These are phyloP conservation scores for Oryza punctata DNA, from an alignment of 176 grass and related monocot species.

Conservation along the genomic window DNA sequence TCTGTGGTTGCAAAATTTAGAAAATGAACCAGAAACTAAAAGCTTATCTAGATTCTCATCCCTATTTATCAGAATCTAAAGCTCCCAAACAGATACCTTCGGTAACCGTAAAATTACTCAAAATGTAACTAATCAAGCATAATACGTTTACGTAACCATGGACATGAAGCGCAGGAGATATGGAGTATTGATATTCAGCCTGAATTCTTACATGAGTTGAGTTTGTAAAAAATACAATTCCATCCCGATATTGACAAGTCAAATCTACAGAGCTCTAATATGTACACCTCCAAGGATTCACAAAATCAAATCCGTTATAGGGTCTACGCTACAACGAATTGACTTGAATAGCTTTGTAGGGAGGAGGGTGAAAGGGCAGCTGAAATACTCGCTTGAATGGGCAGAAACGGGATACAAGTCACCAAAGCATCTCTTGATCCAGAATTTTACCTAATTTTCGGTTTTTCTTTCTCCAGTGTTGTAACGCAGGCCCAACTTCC, in stretches of 20 bases:
- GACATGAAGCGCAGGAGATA: neutral
- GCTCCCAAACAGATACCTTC: no score
- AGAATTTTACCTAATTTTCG: conserved; percentile 15
- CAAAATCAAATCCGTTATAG: conserved; percentile 21
- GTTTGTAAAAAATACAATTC: neutral
- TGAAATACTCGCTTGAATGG: conserved; percentile 51
- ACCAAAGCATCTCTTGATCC: conserved; percentile 45
- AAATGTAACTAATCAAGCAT: no score
- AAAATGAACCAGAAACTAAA: no score
- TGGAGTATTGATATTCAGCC: neutral
- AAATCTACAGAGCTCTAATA: conserved; percentile 52
- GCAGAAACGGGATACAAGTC: conserved; percentile 59
- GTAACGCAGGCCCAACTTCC: neutral
- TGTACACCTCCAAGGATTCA: conserved; percentile 34
- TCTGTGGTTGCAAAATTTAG: no score
- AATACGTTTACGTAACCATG: neutral
- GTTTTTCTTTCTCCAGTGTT: conserved; percentile 8
- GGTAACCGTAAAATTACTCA: no score
- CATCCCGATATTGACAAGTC: neutral
- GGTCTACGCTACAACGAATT: conserved; percentile 46
- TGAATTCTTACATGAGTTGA: conserved; percentile 10
- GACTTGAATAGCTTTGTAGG: conserved; percentile 36
- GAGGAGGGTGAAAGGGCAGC: conserved; percentile 12
- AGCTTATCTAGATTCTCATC: no score
- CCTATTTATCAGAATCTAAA: no score